Conservation (phyloP, 1,139 yeast genomes). For the Zygoascus meyerae region DNA sequence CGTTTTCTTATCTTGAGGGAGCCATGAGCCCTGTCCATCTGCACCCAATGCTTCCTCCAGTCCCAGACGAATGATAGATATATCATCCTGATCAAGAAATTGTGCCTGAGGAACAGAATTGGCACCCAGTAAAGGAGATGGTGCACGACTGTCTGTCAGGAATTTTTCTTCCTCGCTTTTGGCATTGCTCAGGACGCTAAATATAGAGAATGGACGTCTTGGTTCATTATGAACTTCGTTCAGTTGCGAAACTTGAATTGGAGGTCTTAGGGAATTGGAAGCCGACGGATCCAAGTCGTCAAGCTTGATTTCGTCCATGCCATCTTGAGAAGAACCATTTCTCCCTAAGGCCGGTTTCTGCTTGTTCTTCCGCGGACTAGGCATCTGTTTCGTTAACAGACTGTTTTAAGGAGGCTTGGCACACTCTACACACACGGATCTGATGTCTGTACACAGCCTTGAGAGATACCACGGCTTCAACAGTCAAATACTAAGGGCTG, state of each 20-base stretch:
- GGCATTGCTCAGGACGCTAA: too few species aligned
- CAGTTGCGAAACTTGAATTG: too few species aligned
- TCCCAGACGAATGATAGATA: constrained; percentile 17
- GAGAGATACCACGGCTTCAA: too few species aligned
- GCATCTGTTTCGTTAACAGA: background rate
- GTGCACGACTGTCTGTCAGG: background rate
- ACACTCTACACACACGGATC: too few species aligned
- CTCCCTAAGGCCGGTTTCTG: too few species aligned
- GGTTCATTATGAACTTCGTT: too few species aligned
- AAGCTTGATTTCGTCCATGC: background rate
- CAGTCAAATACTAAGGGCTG: too few species aligned
- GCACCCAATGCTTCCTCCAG: constrained; percentile 26
- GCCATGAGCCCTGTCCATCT: constrained; percentile 25
- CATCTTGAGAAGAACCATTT: background rate
- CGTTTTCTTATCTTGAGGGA: constrained; percentile 10
- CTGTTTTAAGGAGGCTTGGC: background rate
- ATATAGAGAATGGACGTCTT: too few species aligned
- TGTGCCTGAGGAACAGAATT: background rate
- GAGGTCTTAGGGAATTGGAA: too few species aligned
- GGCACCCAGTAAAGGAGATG: background rate
- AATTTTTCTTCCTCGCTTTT: too few species aligned
- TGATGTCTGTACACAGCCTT: too few species aligned
- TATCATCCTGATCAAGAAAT: constrained; percentile 7
- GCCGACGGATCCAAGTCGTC: background rate
- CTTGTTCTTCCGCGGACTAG: background rate